A percentile compares a stretch with the other conserved stretches of the same genome.
phyloP scores from a whole-genome alignment of 371 early-diverging fungal genomes.

The Mucor saturninus region DNA sequence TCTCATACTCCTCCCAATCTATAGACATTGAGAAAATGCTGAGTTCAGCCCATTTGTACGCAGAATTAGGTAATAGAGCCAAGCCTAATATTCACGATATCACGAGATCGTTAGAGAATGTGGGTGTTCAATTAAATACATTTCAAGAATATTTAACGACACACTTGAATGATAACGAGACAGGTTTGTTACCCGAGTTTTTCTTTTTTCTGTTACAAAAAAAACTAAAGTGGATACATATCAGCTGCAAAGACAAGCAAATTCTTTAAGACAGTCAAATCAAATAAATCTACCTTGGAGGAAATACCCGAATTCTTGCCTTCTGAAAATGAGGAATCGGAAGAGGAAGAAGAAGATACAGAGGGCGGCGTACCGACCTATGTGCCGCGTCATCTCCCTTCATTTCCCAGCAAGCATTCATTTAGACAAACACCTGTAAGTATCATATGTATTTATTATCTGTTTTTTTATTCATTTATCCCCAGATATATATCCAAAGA shows the following conservation, averaged over 20 bases:
- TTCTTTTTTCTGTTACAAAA: conserved; percentile 1
- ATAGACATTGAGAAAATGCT: conserved; percentile 59
- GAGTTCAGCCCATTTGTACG: conserved; percentile 48
- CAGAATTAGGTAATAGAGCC: conserved; percentile 60
- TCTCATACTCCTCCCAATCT: not conserved
- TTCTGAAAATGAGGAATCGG: conserved; percentile 54
- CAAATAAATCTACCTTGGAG: conserved; percentile 34
- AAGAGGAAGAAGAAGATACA: conserved; percentile 35
- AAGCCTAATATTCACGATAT: conserved; percentile 61
- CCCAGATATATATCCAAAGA: conserved; percentile 61
- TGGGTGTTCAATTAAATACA: conserved; percentile 33
- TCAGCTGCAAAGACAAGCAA: conserved; percentile 20
- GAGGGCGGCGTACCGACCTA: conserved; percentile 43
- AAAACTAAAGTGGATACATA: not conserved
- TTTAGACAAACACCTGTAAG: conserved; percentile 67
- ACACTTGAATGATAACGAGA: conserved; percentile 13
- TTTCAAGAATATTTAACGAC: conserved; percentile 44
- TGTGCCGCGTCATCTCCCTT: conserved; percentile 60
- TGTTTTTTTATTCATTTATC: not conserved
- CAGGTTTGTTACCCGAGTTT: conserved; percentile 15
- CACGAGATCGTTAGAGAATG: conserved; percentile 46
- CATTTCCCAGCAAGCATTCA: conserved; percentile 65
- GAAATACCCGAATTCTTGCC: conserved; percentile 43
- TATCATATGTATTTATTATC: not conserved
- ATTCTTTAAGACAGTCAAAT: conserved; percentile 27